phyloP scores from a whole-genome alignment of 306 rosid species.

The Datisca glomerata region DNA sequence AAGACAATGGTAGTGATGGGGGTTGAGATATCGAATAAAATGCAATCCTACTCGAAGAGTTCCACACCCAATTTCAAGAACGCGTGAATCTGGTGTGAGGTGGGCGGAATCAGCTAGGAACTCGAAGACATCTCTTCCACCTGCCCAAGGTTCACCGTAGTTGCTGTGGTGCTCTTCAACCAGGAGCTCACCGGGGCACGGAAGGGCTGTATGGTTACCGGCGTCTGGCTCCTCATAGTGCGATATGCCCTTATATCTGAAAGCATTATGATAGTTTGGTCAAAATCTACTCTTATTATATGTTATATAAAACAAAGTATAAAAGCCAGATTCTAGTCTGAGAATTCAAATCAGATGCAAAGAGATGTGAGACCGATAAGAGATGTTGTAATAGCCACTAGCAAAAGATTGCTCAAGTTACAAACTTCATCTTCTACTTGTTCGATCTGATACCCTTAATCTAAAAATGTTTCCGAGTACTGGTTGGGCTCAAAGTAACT shows the following conservation, averaged over 20 bases:
- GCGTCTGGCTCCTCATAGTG: constrained; percentile 57
- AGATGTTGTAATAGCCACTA: not conserved
- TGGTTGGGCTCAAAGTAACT: no score
- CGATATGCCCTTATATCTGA: constrained; percentile 79
- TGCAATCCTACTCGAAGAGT: constrained; percentile 90
- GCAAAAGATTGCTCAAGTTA: no score
- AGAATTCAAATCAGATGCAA: not conserved
- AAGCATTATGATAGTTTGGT: not conserved
- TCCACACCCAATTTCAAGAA: constrained; percentile 90
- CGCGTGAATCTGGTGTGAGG: constrained; percentile 41
- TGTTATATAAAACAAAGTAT: constrained; percentile 1
- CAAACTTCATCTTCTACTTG: no score
- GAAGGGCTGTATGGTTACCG: constrained; percentile 59
- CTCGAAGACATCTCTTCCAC: constrained; percentile 84
- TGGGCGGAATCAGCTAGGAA: constrained; percentile 57
- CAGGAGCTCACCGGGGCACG: constrained; percentile 84
- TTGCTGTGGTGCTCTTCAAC: constrained; percentile 94
- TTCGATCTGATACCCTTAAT: no score
- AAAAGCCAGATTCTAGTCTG: not conserved
- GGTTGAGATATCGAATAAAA: constrained; percentile 62
- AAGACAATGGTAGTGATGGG: constrained; percentile 66
- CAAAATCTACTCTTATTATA: no score
- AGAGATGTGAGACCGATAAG: not conserved
- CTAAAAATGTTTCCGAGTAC: no score
- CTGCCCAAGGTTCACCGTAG: constrained; percentile 97